Percentiles rank a stretch among this genome's conserved stretches.
Conservation (phyloP, 768 basidiomycete species). For the Lactifluus echinatus region DNA sequence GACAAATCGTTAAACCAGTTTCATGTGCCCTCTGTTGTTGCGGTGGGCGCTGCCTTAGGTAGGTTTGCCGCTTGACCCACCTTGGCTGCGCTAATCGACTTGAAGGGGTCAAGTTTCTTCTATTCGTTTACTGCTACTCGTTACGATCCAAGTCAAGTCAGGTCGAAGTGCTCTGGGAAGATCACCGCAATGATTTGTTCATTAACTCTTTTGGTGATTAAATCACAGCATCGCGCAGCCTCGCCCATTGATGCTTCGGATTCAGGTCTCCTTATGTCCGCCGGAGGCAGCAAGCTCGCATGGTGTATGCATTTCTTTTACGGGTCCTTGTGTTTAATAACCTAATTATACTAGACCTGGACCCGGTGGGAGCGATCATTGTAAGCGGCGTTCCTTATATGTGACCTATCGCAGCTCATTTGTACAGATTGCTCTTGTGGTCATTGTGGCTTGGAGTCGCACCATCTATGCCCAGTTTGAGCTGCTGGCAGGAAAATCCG, state of each 20-base stretch:
- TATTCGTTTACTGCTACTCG: conserved; percentile 83
- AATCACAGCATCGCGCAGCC: conserved; percentile 14
- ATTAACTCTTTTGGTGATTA: conserved; percentile 75
- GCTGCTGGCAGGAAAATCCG: conserved; percentile 85
- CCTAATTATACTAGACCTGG: conserved; percentile 41
- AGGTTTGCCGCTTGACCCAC: conserved; percentile 19
- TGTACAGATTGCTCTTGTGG: conserved; percentile 64
- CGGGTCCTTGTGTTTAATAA: background rate
- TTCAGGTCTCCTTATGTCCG: conserved; percentile 73
- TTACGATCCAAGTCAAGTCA: conserved; percentile 80
- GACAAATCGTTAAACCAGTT: conserved; percentile 51
- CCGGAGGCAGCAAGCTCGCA: conserved; percentile 65
- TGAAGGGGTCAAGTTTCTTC: conserved; percentile 68
- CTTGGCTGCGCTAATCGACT: conserved; percentile 1
- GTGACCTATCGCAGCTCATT: conserved; percentile 4
- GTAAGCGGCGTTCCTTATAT: conserved; percentile 34
- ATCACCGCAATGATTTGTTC: conserved; percentile 89
- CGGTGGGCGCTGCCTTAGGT: conserved; percentile 81
- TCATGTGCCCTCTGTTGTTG: conserved; percentile 74
- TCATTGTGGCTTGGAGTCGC: conserved; percentile 67
- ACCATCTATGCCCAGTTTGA: conserved; percentile 80
- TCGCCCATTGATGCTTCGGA: background rate
- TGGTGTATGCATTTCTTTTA: conserved; percentile 54
- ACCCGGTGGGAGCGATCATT: conserved; percentile 69
- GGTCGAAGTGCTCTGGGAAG: conserved; percentile 93